A percentile compares a stretch with the other conserved stretches of the same genome.
Evolutionary conservation across 2,329 filamentous ascomycete genomes (phyloP).

Genomic region (Colletotrichum eleusines): DNA sequence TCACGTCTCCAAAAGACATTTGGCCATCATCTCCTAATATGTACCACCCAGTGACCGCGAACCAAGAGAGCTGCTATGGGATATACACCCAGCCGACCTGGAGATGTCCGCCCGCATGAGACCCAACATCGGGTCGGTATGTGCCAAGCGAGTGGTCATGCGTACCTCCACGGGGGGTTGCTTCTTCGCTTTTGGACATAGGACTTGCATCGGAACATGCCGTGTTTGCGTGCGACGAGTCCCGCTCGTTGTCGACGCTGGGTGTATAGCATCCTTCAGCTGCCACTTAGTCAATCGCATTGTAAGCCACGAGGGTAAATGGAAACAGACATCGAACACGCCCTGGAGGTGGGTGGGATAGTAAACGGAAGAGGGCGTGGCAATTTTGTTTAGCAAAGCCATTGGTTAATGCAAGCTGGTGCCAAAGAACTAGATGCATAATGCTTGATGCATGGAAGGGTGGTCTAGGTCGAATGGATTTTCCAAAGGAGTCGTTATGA

Average conservation of each 20-base stretch:
- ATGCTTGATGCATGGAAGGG: not conserved
- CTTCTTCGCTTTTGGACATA: not conserved
- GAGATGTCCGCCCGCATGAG: not conserved
- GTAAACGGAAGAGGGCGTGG: not conserved
- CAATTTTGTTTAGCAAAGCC: not conserved
- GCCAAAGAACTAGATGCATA: not conserved
- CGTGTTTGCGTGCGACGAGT: not conserved
- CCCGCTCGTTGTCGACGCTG: not conserved
- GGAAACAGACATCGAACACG: too few relatives aligned
- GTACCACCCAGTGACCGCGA: too few relatives aligned
- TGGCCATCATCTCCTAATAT: too few relatives aligned
- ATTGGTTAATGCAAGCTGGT: too few relatives aligned
- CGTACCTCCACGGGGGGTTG: not conserved
- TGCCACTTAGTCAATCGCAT: too few relatives aligned
- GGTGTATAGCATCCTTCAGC: not conserved
- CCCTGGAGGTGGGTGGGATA: not conserved
- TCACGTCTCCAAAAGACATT: not conserved
- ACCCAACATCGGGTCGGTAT: not conserved
- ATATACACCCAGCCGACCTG: too few relatives aligned
- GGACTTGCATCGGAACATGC: not conserved
- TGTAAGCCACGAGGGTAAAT: not conserved
- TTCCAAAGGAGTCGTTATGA: too few relatives aligned
- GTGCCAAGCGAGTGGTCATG: not conserved
- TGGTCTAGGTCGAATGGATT: not conserved
- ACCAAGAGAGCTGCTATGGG: too few relatives aligned